phyloP scores from a whole-genome alignment of 257 asterid species.

The Salvia miltiorrhiza region DNA sequence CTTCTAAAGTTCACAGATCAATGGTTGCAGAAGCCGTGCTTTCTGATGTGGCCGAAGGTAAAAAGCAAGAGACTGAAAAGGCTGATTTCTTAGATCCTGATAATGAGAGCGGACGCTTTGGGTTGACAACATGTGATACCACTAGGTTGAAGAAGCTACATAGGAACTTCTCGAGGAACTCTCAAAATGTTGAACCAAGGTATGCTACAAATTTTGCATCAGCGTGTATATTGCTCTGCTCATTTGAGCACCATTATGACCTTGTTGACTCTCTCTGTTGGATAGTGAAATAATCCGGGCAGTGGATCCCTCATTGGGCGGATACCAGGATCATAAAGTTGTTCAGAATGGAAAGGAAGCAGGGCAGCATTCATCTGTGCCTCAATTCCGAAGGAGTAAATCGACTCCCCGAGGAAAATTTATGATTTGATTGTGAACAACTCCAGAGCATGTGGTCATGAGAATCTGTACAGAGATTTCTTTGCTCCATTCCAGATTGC shows the following conservation, averaged over 20 bases:
- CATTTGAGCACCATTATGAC: background rate
- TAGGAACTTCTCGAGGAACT: constrained; percentile 50
- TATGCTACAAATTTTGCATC: constrained; percentile 19
- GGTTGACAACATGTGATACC: constrained; percentile 32
- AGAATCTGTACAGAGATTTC: constrained; percentile 28
- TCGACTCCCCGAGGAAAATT: constrained; percentile 87
- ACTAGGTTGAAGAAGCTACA: constrained; percentile 46
- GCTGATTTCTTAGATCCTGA: constrained; percentile 51
- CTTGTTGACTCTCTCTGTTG: constrained; percentile 7
- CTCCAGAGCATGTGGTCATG: constrained; percentile 21
- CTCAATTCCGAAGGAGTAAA: constrained; percentile 59
- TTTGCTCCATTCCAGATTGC: constrained; percentile 25
- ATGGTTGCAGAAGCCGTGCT: constrained; percentile 37
- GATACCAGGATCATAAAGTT: constrained; percentile 42
- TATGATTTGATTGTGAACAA: constrained; percentile 35
- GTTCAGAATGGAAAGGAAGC: constrained; percentile 42
- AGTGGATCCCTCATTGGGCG: constrained; percentile 37
- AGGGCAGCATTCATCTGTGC: constrained; percentile 33
- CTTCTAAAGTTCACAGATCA: constrained; percentile 46
- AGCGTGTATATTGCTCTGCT: background rate
- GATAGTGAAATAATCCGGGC: constrained; percentile 48
- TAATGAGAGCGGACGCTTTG: constrained; percentile 37
- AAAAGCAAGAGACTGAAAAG: constrained; percentile 37
- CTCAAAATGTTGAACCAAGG: constrained; percentile 86
- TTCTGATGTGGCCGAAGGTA: constrained; percentile 32